A percentile compares a stretch with the other conserved stretches of the same genome.
phyloP scores from a whole-genome alignment of 2,329 filamentous ascomycete species.

The Hypoxylon sp. region DNA sequence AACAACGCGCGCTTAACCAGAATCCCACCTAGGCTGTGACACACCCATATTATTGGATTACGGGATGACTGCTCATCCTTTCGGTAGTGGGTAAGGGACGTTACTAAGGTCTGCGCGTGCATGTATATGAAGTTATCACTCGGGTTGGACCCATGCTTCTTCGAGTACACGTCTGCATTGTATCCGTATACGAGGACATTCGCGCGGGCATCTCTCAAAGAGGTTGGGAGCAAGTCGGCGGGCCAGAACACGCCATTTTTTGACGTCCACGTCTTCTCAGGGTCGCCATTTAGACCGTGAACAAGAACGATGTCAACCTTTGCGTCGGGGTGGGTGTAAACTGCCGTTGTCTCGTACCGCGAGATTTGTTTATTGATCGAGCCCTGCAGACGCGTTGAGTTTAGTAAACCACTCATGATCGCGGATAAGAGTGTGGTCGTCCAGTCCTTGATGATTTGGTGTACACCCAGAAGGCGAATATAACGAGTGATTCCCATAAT shows the following conservation, averaged over 20 bases:
- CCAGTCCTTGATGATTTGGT: constrained; percentile 17
- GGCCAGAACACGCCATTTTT: constrained; percentile 77
- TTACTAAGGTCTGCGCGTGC: constrained; percentile 78
- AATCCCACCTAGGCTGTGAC: constrained; percentile 81
- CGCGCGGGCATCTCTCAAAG: constrained; percentile 70
- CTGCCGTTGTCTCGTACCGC: constrained; percentile 72
- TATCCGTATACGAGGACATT: constrained; percentile 82
- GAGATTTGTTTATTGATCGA: constrained; percentile 65
- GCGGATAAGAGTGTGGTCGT: constrained; percentile 14
- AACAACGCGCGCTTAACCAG: constrained; percentile 79
- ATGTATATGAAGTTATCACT: constrained; percentile 78
- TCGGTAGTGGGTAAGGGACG: constrained; percentile 74
- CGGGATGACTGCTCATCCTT: constrained; percentile 69
- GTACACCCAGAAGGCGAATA: constrained; percentile 22
- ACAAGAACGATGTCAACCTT: constrained; percentile 78
- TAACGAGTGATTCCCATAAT: constrained; percentile 22
- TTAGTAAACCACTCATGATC: constrained; percentile 43
- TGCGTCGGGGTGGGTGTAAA: constrained; percentile 72
- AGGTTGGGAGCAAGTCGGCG: constrained; percentile 73
- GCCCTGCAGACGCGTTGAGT: constrained; percentile 56
- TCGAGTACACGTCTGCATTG: constrained; percentile 75
- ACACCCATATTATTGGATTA: constrained; percentile 82
- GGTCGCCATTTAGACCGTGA: constrained; percentile 78
- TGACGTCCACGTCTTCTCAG: constrained; percentile 74
- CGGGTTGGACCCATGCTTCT: constrained; percentile 65